These are phyloP conservation scores for Chlorella sorokiniana DNA, from an alignment of 139 green algal species.

Conservation along the genomic window DNA sequence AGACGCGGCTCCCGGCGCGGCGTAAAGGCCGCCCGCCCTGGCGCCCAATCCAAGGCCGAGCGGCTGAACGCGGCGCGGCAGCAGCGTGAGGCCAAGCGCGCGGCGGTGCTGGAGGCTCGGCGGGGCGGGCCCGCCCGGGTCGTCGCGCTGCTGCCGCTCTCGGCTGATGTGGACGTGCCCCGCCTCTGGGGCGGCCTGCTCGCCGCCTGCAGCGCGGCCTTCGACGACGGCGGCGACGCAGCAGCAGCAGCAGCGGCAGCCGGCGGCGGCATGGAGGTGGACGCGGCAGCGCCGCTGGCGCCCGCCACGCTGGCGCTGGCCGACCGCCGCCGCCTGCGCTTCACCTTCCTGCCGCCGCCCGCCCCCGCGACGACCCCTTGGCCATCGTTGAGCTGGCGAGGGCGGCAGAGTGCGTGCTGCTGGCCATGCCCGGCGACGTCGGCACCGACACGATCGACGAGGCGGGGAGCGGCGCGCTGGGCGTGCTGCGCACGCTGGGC, in stretches of 20 bases:
- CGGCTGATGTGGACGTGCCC: constrained; percentile 51
- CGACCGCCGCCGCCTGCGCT: constrained; percentile 40
- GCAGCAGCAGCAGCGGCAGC: background rate
- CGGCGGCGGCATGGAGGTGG: constrained; percentile 24
- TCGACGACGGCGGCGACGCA: background rate
- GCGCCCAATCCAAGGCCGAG: constrained; percentile 57
- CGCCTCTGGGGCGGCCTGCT: constrained; percentile 53
- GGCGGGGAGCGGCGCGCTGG: constrained; percentile 56
- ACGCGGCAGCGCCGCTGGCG: background rate
- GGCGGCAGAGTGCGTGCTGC: constrained; percentile 67
- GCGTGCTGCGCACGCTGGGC: constrained; percentile 76
- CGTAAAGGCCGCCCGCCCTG: constrained; percentile 6
- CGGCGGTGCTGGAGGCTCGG: constrained; percentile 60
- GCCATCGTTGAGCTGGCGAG: constrained; percentile 65
- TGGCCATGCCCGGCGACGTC: constrained; percentile 59
- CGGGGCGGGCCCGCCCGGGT: constrained; percentile 60
- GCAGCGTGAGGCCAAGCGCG: constrained; percentile 66
- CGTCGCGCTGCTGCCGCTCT: constrained; percentile 76
- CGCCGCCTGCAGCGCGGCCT: constrained; percentile 30
- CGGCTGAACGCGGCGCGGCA: constrained; percentile 67
- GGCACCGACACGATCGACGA: constrained; percentile 50
- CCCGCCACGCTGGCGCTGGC: constrained; percentile 50
- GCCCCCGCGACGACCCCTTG: constrained; percentile 60
- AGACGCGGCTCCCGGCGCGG: constrained; percentile 12
- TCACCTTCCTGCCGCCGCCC: constrained; percentile 76